Evolutionary conservation across 108 stramenopile species (phyloP), one percentile per base, ranked within the genome.

Genomic region (Schizochytrium sp.): DNA sequence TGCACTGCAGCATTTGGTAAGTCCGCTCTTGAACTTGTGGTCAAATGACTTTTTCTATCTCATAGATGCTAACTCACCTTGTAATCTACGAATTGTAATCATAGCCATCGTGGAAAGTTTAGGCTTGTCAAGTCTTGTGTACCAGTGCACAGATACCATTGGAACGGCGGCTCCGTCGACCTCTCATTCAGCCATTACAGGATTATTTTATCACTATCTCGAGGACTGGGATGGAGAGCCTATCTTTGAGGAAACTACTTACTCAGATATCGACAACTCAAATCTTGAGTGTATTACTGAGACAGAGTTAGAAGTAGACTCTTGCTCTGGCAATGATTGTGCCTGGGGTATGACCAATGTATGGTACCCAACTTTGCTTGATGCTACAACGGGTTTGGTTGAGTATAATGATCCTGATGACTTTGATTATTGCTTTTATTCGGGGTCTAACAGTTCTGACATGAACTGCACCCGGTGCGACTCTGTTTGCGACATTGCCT

Each of bases 151-250:
- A 28, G 64, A 69, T 44, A 69, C 64, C 12, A 69, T 69, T 44
- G 64, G 64, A 13, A 44, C 40, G 10, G 19, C 28, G 10, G 2
- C 10, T 69, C 64, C 64, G 2, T 38, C 40, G 0, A 69, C 64
- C 10, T 69, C 64, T 1, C 40, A 44, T 44, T 69, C 64, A 8
- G 64, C 40, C 12, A 44, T 38, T 44, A 7, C 7, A 0, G 64
- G 64, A 28, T 7, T 28, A 7, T 69, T 69, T 69, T 69, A 69
- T 2, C 64, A 69, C 15, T 69, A 69, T 2, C 3, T 69, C 64
- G 64, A 69, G 64, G 10, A 8, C 64, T 69, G 64, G 64, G 44
- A 69, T 44, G 64, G 64, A 7, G 64, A 69, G 28, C 64, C 2
- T 15, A 28, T 69, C 19, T 69, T 28, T 38, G 15, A 15, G 7